Percentiles rank a stretch among this genome's conserved stretches.
These are phyloP conservation scores for Solanum piurae DNA, from an alignment of 257 asterid species.

Conservation along the genomic window DNA sequence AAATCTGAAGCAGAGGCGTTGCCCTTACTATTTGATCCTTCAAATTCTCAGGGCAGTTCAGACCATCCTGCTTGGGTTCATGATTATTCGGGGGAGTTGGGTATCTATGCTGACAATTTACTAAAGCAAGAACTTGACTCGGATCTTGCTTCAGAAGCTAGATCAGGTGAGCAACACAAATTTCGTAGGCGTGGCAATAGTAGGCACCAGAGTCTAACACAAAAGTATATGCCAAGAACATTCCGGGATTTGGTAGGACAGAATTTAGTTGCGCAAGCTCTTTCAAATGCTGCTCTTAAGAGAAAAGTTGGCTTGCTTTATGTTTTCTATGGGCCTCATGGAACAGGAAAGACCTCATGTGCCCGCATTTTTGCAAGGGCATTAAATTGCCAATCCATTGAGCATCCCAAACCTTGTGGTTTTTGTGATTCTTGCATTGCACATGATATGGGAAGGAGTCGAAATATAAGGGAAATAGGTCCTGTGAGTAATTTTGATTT, in stretches of 20 bases:
- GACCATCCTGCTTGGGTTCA: constrained; percentile 65
- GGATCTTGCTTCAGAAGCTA: constrained; percentile 80
- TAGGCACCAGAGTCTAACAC: constrained; percentile 75
- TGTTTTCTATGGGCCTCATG: constrained; percentile 81
- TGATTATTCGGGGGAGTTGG: constrained; percentile 83
- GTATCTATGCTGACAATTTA: constrained; percentile 69
- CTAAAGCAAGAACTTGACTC: constrained; percentile 61
- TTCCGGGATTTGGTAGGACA: constrained; percentile 86
- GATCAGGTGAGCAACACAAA: constrained; percentile 39
- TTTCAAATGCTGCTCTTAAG: constrained; percentile 58
- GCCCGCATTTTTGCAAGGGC: constrained; percentile 82
- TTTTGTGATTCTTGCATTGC: constrained; percentile 58
- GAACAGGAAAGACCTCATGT: constrained; percentile 82
- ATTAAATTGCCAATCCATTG: constrained; percentile 60
- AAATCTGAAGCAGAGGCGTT: constrained; percentile 66
- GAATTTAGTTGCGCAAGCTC: constrained; percentile 79
- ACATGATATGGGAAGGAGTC: constrained; percentile 47
- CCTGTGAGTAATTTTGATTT: constrained; percentile 57
- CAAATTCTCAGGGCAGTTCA: constrained; percentile 61
- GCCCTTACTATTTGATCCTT: constrained; percentile 73
- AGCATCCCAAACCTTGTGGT: constrained; percentile 75
- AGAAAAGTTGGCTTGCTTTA: constrained; percentile 68
- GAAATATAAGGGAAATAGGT: constrained; percentile 56
- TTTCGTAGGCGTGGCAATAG: constrained; percentile 24
- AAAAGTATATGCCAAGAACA: constrained; percentile 72